Base-by-base conservation (phyloP, 2,329 filamentous ascomycete species). In the Stagonosporopsis rhizophila region DNA sequence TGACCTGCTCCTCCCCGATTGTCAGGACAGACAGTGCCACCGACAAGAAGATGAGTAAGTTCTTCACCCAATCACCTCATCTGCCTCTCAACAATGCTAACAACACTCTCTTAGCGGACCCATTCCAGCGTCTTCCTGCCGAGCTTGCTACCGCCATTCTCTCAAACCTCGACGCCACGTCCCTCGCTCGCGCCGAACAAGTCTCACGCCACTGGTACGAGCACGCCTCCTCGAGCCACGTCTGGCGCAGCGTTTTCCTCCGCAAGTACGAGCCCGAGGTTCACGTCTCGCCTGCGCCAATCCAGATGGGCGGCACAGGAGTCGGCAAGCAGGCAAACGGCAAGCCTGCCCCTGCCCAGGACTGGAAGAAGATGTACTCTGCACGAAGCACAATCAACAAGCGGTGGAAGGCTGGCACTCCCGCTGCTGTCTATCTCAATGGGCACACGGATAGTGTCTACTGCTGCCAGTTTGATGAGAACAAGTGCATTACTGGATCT, bases 381-480 rank as follows among this genome's bases (percentile, higher is more conserved):
- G 89, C 90, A 40, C 89, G 91, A 65, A 85, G 88, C 58, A 84
- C 89, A 60, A 83, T 99, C 59, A 89, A 92, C 65, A 81, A 83
- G 62, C 87, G 90, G 60, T 99, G 95, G 95, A 88, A 86, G 67
- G 81, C 87, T 46, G 89, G 90, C 52, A 87, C 88, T 63, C 91
- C 92, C 8, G 88, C 87, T 41, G 89, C 92, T 0, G 87, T 96
- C 52, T 98, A 97, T 75, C 83, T 99, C 20, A 92, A 95, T 68
- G 95, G 95, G 2, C 95, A 99, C 74, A 88, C 88, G 23, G 95
- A 99, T 75, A 97, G 92, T 64, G 96, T 99, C 54, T 99, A 99
- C 79, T 99, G 95, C 76, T 86, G 96, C 53, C 95, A 99, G 73
- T 99, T 98, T 74, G 95, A 99, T 75, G 94, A 98, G 89, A 83